Evolutionary conservation across 345 rosid genomes (phyloP), one percentile per base, ranked within the genome.

Genomic region (Excoecaria agallocha): DNA sequence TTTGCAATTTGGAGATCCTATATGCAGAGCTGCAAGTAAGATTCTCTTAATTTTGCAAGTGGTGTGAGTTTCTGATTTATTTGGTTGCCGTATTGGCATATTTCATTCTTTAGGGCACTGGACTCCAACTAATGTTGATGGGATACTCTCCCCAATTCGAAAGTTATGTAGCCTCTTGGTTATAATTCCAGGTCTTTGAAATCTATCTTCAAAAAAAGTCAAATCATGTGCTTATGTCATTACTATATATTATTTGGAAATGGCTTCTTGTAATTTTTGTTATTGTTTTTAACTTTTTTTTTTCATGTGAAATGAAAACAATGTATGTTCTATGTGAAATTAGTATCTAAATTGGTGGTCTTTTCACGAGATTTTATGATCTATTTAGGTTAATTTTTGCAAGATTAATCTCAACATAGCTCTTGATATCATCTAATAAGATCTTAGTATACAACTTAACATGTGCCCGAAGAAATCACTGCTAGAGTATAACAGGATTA

Each of bases 141-240:
- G 81, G 61, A 64, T 87, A 63, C 79, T 89, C 69, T 87, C 88
- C 66, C 80, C 81, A 17, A 67, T 94, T 77, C 84, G 69, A 83
- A 92, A 94, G 79, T 48, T 92, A 70, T 92, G 91, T 81, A 85
- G 97, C 85, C 84, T 94, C 77, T 81, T 92, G 80, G 87, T 94
- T 80, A 85, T 90, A 81, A 76, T 87, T 80, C 96, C 96, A 88
- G 94, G 98, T 92, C 58, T 65, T 69, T 75, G 39, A 66, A 49
- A 67, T 35, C 38, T 68, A 45, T 57, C 65, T 74, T 20, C 22
- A 35, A 41, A 63, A 19, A 19, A 25, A 19, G 5, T 43, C 39
- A 24, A 66, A 20, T 22, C 22, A 46, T 9, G 7, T 70, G 43
- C 41, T 69, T 43, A 8, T 41, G 49, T 74, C n/a, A 38, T 71